Percentiles rank a stretch among this genome's conserved stretches.
phyloP scores from a whole-genome alignment of 73 alveolate genomes.

The Uronychia binucleata region DNA sequence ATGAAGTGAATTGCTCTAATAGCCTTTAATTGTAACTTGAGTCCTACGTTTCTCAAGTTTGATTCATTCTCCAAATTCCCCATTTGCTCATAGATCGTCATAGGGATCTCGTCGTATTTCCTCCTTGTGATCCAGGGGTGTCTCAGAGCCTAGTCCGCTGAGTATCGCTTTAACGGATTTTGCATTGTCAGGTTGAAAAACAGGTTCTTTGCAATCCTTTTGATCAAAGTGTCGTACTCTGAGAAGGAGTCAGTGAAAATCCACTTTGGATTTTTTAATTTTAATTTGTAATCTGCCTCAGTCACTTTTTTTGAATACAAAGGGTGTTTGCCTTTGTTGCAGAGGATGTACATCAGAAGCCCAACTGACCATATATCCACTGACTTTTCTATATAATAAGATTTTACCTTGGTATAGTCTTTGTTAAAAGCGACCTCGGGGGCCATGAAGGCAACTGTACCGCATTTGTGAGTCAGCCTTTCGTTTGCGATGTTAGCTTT shows the following conservation, averaged over 20 bases:
- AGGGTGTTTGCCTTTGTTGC: constrained; percentile 74
- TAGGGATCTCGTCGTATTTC: background rate
- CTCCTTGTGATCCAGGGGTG: constrained; percentile 85
- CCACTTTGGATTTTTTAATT: constrained; percentile 1
- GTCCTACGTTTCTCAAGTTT: background rate
- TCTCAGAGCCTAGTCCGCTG: constrained; percentile 56
- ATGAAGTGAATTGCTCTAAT: background rate
- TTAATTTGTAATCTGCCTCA: constrained; percentile 5
- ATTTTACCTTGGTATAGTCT: constrained; percentile 46
- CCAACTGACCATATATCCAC: constrained; percentile 81
- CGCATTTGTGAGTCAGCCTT: constrained; percentile 59
- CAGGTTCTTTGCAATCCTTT: constrained; percentile 56
- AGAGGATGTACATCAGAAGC: constrained; percentile 51
- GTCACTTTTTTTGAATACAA: constrained; percentile 41
- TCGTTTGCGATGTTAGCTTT: constrained; percentile 19
- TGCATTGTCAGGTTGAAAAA: constrained; percentile 48
- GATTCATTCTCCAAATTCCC: background rate
- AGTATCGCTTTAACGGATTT: constrained; percentile 65
- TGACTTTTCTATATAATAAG: constrained; percentile 1
- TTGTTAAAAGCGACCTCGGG: constrained; percentile 72
- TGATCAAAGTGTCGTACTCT: background rate
- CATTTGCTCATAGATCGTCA: background rate
- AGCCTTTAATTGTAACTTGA: background rate
- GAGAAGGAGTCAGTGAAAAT: background rate
- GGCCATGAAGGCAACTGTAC: constrained; percentile 84